Evolutionary conservation across 345 rosid species (phyloP), one percentile per base, ranked within the genome.

Genomic region (Raphanus sativus): DNA sequence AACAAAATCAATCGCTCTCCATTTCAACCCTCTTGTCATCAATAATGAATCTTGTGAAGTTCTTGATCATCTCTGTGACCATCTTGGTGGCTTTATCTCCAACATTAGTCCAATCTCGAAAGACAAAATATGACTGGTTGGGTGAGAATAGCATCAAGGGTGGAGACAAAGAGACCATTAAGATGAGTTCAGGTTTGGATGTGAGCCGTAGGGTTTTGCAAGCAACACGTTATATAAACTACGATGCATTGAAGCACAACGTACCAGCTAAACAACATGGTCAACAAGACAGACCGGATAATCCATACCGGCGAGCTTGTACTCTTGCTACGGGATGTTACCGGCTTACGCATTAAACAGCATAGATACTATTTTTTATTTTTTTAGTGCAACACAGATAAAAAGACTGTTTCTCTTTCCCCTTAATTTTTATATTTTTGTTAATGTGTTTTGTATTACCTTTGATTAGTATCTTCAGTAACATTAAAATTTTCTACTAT

Each of bases 251-350:
- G 26, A 65, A 40, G 59, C 34, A 26, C 26, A 10, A 34, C 2
- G 42, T 77, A 2, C 84, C 83, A 6, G 80, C 77, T 70, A 75
- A 36, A n/a, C 73, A 42, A 26, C 78, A 67, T 5, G 86, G 86
- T 13, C 4, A 64, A 2, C 4, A 1, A 8, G 42, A 56, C 40
- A 36, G 6, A 28, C 70, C 2, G 60, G 84, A 79, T 36, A 76
- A 87, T 67, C 80, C 81, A n/a, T 87, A 83, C 28, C 73, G 28
- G 3, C 80, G 86, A 58, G 77, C 79, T n/a, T 86, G 89, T 81
- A 12, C 61, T 45, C 55, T 8, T 21, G 13, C 45, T 38, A 73
- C 86, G 2, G 59, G 26, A 67, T 86, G 89, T 66, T 16, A 52
- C 36, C 80, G 87, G 45, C 1, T 2, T 33, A 83, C 82, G 1